Evolutionary conservation across 225 moss, liverwort and hornwort genomes (phyloP), one percentile per base, ranked within the genome.

Genomic region (Bryoerythrophyllum caledonicum): DNA sequence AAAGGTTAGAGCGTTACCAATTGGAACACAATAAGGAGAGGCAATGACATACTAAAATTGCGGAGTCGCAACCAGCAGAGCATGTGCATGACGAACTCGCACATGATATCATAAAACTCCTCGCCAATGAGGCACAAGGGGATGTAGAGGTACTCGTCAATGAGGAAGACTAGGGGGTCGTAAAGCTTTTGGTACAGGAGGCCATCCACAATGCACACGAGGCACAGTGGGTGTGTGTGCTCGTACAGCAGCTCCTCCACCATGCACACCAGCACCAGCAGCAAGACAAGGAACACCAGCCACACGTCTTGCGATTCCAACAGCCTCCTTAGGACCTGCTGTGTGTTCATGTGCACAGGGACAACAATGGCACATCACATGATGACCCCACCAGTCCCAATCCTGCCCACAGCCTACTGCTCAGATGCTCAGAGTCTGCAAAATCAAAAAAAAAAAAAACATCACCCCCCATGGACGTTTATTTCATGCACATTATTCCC

Each of bases 151-250:
- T 91, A 92, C 63, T 96, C 96, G 77, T 96, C 92, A 65, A 92
- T 60, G 3, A 96, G 19, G 34, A 91, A 67, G 60, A 89, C 91
- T 17, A 96, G 71, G 4, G 96, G 94, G 69, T 96, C 94, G 6
- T 94, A 90, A 52, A 94, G 75, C 81, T 96, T 96, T 56, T 94
- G 96, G 71, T 87, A 86, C 0, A 96, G 74, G 72, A 96, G 91
- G 56, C 96, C 91, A 61, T 94, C 90, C 37, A 96, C 63, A 35
- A 96, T 92, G 74, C 94, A 96, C 21, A 91, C 84, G 26, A 92
- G 57, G 76, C 96, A 96, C 20, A 91, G 76, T 23, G 90, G 79
- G 48, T 94, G 96, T 24, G 90, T 86, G 66, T 96, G 94, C 10
- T 92, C 89, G 60, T 96, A 94, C 6, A 88, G 49, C 17, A 96